Percentiles rank a stretch among this genome's conserved stretches.
Evolutionary conservation across 371 early-diverging fungal species (phyloP).

Genomic region (Mucor irregularis): DNA sequence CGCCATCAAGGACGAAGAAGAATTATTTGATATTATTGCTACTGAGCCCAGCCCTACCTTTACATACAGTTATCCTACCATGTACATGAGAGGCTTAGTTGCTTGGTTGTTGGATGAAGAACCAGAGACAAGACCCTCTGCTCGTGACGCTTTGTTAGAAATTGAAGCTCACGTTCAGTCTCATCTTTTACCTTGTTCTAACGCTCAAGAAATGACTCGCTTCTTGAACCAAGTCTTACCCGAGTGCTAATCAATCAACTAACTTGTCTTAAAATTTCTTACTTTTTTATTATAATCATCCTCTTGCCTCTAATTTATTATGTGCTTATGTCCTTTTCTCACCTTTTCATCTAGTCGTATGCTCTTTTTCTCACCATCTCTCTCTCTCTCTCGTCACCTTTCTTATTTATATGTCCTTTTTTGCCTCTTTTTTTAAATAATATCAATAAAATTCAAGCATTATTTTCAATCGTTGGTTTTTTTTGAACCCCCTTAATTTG

Average conservation of each 20-base stretch:
- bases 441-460: too few relatives aligned
- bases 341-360: too few relatives aligned
- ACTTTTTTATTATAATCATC: neutral
- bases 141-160: conserved; percentile 43
- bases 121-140: conserved; percentile 38
- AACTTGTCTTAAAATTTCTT: too few relatives aligned
- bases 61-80: conserved; percentile 44
- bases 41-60: conserved; percentile 50
- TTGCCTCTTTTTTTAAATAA: too few relatives aligned
- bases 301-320: neutral
- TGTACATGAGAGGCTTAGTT: conserved; percentile 52
- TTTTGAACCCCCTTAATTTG: too few relatives aligned
- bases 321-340: neutral
- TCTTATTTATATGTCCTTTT: too few relatives aligned
- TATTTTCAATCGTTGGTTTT: too few relatives aligned
- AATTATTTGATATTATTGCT: conserved; percentile 44
- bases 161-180: conserved; percentile 47
- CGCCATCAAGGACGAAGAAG: conserved; percentile 38
- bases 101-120: conserved; percentile 51
- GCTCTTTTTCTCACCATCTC: too few relatives aligned
- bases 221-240: conserved; percentile 48
- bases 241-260: neutral
- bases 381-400: too few relatives aligned
- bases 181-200: conserved; percentile 35
- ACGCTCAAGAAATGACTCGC: conserved; percentile 32